Evolutionary conservation across 257 asterid species (phyloP).

Genomic region (Solanum pinnatisectum): DNA sequence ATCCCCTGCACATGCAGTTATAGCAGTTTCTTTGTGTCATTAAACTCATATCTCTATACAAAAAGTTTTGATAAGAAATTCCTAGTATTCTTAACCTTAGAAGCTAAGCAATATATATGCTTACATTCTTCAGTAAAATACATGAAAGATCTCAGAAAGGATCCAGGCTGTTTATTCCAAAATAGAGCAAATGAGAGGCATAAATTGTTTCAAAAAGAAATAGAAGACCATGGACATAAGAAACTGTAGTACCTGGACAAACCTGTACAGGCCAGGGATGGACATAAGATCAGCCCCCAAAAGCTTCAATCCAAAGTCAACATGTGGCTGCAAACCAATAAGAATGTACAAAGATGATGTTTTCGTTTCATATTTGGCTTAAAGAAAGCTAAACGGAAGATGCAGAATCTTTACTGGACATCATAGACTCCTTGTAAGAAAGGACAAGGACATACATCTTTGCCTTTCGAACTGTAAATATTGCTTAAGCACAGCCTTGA

Average conservation of each 20-base stretch:
- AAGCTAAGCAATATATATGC: neutral
- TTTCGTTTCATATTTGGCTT: neutral
- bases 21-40: neutral
- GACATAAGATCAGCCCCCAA: constrained; percentile 98
- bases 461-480: neutral
- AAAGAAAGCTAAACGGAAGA: neutral
- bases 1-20: neutral
- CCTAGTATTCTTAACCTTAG: neutral
- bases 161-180: neutral
- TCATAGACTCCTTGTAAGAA: neutral
- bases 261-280: constrained; percentile 73
- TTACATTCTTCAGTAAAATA: neutral
- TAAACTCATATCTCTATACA: neutral
- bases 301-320: constrained; percentile 88
- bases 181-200: neutral
- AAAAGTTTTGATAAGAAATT: neutral
- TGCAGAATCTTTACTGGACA: neutral
- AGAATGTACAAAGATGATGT: constrained; percentile 2
- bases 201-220: neutral
- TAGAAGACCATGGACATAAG: neutral
- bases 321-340: constrained; percentile 70
- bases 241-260: constrained; percentile 58
- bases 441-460: neutral
- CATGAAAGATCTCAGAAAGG: neutral
- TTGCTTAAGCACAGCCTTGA: neutral